These are phyloP conservation scores for Zymoseptoria brevis DNA, from an alignment of 2,329 filamentous ascomycete species.

Conservation along the genomic window DNA sequence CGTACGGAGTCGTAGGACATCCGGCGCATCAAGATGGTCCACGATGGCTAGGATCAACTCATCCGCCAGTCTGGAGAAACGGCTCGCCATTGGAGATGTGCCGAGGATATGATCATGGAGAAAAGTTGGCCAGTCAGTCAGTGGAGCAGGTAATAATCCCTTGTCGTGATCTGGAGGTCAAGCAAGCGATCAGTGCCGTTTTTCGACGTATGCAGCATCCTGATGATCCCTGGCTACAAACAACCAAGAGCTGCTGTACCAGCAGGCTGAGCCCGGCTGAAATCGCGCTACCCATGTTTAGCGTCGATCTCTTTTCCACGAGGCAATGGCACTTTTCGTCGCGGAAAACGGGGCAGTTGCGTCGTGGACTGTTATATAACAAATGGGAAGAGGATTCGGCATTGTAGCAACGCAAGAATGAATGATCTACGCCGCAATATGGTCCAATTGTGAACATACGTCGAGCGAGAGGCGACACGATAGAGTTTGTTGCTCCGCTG, in stretches of 20 bases:
- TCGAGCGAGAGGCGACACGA: background rate
- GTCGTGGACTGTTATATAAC: no score
- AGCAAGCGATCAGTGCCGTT: background rate
- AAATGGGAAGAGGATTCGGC: no score
- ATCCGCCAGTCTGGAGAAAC: background rate
- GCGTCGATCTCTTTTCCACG: background rate
- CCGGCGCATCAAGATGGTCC: background rate
- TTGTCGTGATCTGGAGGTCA: background rate
- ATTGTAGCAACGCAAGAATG: background rate
- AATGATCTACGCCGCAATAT: background rate
- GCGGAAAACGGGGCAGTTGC: background rate
- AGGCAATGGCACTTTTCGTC: background rate
- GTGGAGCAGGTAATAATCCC: background rate
- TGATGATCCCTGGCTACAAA: background rate
- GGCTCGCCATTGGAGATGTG: background rate
- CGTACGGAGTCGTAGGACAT: background rate
- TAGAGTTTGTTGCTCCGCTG: background rate
- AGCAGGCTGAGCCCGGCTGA: background rate
- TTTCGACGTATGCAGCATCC: background rate
- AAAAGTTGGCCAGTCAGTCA: background rate
- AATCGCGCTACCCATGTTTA: background rate
- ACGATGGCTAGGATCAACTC: conserved; percentile 3
- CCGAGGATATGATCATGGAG: background rate
- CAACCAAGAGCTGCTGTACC: background rate
- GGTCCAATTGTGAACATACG: background rate